Evolutionary conservation across 1,139 yeast genomes (phyloP).

Genomic region (Cylindricascospora bacillispora): DNA sequence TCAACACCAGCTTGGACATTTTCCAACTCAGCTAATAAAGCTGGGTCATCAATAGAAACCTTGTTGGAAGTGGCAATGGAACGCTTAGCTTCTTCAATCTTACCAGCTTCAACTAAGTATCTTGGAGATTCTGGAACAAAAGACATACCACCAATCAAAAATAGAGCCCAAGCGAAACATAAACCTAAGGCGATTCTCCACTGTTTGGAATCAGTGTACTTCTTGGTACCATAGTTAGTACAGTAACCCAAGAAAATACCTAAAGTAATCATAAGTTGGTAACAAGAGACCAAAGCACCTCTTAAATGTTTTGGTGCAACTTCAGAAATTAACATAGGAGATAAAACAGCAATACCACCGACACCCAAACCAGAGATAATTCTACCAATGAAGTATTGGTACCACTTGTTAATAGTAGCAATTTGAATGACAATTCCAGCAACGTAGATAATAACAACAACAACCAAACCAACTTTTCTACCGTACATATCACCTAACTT

Average conservation of each 20-base stretch:
- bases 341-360: conserved; percentile 48
- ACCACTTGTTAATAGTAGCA: conserved; percentile 39
- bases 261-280: conserved; percentile 52
- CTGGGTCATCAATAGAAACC: conserved; percentile 42
- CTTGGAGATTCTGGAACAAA: conserved; percentile 75
- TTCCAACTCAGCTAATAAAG: conserved; percentile 44
- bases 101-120: conserved; percentile 43
- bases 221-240: conserved; percentile 47
- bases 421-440: conserved; percentile 55
- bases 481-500: conserved; percentile 49
- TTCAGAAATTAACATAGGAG: conserved; percentile 56
- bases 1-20: conserved; percentile 51
- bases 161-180: conserved; percentile 33
- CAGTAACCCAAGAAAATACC: conserved; percentile 55
- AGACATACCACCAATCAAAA: conserved; percentile 41
- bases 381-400: conserved; percentile 48
- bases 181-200: conserved; percentile 55
- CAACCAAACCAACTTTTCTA: conserved; percentile 47
- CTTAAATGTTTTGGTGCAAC: conserved; percentile 55
- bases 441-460: conserved; percentile 44
- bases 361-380: conserved; percentile 54
- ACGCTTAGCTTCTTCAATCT: conserved; percentile 44
- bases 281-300: conserved; percentile 53
- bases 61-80: conserved; percentile 49
- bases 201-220: conserved; percentile 36